These are phyloP conservation scores for Moesziomyces antarcticus DNA, from an alignment of 1,284 basidiomycete genomes.

Conservation along the genomic window DNA sequence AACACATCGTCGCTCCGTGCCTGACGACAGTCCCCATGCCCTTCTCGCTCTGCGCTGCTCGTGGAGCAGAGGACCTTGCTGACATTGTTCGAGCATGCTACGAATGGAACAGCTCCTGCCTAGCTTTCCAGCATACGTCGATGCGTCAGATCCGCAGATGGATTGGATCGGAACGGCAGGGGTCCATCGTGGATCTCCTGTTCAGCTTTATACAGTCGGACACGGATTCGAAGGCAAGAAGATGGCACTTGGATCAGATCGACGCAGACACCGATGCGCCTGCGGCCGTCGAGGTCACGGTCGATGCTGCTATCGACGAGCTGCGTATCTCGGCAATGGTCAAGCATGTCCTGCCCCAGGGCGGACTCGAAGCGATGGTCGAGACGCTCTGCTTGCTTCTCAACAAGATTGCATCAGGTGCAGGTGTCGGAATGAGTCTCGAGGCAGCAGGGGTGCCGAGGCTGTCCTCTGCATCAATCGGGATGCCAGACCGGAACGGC, in stretches of 20 bases:
- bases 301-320: conserved; percentile 10
- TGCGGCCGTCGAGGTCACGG: conserved; percentile 11
- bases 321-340: conserved; percentile 9
- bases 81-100: conserved; percentile 6
- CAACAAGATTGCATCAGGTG: conserved; percentile 2
- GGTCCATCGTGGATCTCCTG: conserved; percentile 7
- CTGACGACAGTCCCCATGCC: conserved; percentile 11
- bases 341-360: conserved; percentile 5
- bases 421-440: conserved; percentile 1
- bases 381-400: conserved; percentile 9
- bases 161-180: conserved; percentile 12
- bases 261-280: conserved; percentile 17
- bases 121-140: conserved; percentile 13
- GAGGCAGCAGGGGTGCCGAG: not conserved
- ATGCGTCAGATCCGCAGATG: conserved; percentile 17
- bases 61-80: not conserved
- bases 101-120: conserved; percentile 12
- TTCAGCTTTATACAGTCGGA: conserved; percentile 16
- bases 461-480: not conserved
- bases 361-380: conserved; percentile 5
- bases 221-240: too few species aligned
- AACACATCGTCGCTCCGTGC: conserved; percentile 3
- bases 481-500: not conserved
- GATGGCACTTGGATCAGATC: conserved; percentile 8
- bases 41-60: conserved; percentile 1